A percentile compares a stretch with the other conserved stretches of the same genome.
phyloP scores from a whole-genome alignment of 1,139 yeast genomes.

The Hemisphaericaspora lyxosophila region DNA sequence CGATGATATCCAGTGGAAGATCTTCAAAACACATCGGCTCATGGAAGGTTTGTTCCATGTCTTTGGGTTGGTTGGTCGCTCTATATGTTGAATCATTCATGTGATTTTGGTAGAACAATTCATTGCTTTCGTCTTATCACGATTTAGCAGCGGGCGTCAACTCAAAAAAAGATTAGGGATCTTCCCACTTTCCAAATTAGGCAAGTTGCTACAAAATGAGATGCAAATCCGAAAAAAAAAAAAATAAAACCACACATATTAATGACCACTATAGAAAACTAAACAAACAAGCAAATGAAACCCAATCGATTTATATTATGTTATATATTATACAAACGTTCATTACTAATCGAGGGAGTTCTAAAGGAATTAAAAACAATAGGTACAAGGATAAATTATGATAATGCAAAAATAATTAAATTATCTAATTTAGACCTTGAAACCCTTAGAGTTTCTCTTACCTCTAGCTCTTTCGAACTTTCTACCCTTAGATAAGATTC shows the following conservation, averaged over 20 bases:
- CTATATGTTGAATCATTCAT: not conserved
- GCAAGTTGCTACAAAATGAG: no score
- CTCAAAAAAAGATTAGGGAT: not conserved
- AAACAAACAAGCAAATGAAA: slow-evolving; percentile 1
- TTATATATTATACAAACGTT: slow-evolving; percentile 1
- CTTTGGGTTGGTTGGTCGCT: not conserved
- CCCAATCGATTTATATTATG: slow-evolving; percentile 2
- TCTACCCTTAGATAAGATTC: slow-evolving; percentile 96
- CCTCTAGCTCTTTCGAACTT: slow-evolving; percentile 99
- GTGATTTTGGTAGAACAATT: no score
- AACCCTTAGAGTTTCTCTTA: slow-evolving; percentile 98
- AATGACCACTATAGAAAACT: not conserved
- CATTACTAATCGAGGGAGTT: not conserved
- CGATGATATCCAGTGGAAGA: slow-evolving; percentile 22
- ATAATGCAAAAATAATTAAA: slow-evolving; percentile 6
- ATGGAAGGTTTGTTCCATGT: not conserved
- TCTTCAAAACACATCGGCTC: slow-evolving; percentile 10
- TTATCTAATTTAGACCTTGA: slow-evolving; percentile 85
- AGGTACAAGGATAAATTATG: not conserved
- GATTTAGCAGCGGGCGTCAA: not conserved
- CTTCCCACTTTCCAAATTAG: not conserved
- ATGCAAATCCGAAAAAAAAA: no score
- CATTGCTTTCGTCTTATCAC: no score
- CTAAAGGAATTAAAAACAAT: slow-evolving; percentile 1
- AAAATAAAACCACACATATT: no score